These are phyloP conservation scores for Solanum hybrid DNA, from an alignment of 305 asterid genomes.

Conservation along the genomic window DNA sequence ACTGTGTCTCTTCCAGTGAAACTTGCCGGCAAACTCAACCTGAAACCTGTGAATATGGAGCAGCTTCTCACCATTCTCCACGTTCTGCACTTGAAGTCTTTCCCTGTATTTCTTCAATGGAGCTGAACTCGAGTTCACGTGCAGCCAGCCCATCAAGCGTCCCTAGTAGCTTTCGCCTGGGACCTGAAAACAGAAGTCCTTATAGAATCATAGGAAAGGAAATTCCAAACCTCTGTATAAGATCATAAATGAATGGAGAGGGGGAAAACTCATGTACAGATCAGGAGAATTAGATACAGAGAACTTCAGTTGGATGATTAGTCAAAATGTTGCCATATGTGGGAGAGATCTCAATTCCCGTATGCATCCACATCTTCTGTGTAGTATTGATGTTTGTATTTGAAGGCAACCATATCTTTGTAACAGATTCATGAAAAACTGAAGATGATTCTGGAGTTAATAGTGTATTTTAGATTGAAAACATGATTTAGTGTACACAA, in stretches of 20 bases:
- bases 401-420: background rate
- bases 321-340: background rate
- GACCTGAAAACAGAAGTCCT: conserved; percentile 17
- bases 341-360: background rate
- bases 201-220: background rate
- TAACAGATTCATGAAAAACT: background rate
- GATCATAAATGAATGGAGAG: background rate
- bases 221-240: background rate
- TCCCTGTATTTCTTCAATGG: conserved; percentile 32
- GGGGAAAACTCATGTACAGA: background rate
- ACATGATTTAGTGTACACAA: background rate
- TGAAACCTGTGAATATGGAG: conserved; percentile 22
- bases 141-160: conserved; percentile 20
- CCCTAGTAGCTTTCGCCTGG: conserved; percentile 11
- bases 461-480: background rate
- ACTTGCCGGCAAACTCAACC: conserved; percentile 25
- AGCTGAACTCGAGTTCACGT: conserved; percentile 22
- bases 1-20: conserved; percentile 24
- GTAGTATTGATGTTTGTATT: background rate
- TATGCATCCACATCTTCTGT: background rate
- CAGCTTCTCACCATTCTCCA: conserved; percentile 39
- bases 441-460: background rate
- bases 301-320: background rate
- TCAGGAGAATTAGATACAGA: background rate
- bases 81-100: conserved; percentile 37